These are phyloP conservation scores for Westerdykella aurantiaca DNA, from an alignment of 2,329 filamentous ascomycete species.

Conservation along the genomic window DNA sequence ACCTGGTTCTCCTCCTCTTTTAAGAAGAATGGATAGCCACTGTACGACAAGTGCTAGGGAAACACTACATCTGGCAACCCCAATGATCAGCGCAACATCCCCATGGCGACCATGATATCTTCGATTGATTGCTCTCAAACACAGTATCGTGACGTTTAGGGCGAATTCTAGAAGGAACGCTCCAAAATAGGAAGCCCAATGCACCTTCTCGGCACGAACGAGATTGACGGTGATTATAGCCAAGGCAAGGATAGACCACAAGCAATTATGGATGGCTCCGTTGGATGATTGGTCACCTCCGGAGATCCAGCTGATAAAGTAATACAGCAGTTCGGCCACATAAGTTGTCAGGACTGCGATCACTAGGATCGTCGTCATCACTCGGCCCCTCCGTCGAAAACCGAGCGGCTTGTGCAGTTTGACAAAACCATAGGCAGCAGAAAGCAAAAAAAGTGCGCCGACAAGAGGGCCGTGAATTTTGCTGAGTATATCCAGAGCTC, in stretches of 20 bases:
- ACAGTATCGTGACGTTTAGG: constrained; percentile 26
- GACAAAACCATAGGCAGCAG: constrained; percentile 22
- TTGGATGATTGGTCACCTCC: constrained; percentile 27
- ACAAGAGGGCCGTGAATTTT: constrained; percentile 31
- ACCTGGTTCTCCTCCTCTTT: constrained; percentile 27
- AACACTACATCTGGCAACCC: constrained; percentile 15
- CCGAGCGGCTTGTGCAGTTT: constrained; percentile 26
- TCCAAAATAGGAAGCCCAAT: constrained; percentile 33
- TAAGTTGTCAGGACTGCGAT: constrained; percentile 18
- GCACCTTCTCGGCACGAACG: constrained; percentile 17
- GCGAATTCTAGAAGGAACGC: constrained; percentile 28
- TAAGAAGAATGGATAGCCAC: constrained; percentile 24
- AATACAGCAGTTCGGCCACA: constrained; percentile 29
- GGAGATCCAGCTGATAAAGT: constrained; percentile 25
- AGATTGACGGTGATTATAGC: constrained; percentile 19
- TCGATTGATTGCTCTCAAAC: constrained; percentile 16
- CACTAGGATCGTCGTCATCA: constrained; percentile 14
- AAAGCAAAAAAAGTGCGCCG: constrained; percentile 27
- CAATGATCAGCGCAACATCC: constrained; percentile 15
- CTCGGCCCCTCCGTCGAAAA: constrained; percentile 19
- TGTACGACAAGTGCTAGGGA: constrained; percentile 24
- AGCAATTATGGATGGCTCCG: constrained; percentile 28
- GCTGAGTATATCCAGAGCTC: constrained; percentile 25
- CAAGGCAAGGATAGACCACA: constrained; percentile 34
- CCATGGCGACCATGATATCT: background rate